Evolutionary conservation across 148 eudicot genomes (phyloP), one percentile per base, ranked within the genome.

Genomic region (Persicaria tinctoria): DNA sequence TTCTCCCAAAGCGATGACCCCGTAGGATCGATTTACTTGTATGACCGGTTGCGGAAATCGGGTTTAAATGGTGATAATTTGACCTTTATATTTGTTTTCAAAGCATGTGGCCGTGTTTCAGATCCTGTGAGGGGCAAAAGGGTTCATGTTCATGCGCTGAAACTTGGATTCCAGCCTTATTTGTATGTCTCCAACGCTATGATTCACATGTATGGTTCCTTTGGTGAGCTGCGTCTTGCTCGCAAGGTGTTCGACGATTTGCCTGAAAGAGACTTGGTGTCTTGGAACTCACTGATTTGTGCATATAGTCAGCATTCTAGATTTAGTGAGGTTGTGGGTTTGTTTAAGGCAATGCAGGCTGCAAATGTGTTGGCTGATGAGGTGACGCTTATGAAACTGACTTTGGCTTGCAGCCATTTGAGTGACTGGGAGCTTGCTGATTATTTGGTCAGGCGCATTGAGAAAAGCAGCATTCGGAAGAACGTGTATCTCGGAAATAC

Each of bases 221-320:
- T 86, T 69, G 84, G 88, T 13, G 81, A 83, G 16, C 51, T 85
- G 84, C 78, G 73, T 78, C 75, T 53, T 76, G 89, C 90, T 23
- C 80, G 78, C 74, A 86, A 80, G 66, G 80, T 86, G 85, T 88
- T 92, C 59, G 90, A 86, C 74, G 88, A 79, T 85, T 82, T 89
- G 89, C 0, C 55, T 68, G 87, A 77, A 17, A 85, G 84, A 74
- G 97, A 91, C 79, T 82, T 89, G 74, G 94, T 91, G 13, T 84
- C 92, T 9, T 91, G 97, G 97, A 91, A 88, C 81, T 86, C 97
- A 0, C 66, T 91, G 83, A 84, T 91, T 68, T 88, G 92, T 83
- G 94, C 88, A 80, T 88, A 85, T 84, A 84, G 89, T 81, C 87
- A 84, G 47, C 74, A 82, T 49, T 76, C 75, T 4, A 80, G 69